Conservation (phyloP, 1,284 basidiomycete genomes). For the Calocybe gambosa region DNA sequence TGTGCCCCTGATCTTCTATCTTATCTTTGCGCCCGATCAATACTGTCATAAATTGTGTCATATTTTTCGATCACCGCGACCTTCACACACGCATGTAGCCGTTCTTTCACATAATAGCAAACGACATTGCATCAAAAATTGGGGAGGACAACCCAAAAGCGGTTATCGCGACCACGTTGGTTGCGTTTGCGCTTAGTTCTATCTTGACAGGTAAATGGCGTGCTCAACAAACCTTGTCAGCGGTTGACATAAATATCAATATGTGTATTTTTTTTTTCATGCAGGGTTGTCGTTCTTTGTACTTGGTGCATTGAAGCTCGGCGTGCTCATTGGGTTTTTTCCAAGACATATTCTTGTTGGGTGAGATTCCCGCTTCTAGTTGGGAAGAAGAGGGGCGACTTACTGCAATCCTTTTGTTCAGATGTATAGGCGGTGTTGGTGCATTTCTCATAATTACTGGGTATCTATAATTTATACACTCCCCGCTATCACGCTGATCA, state of each 20-base stretch:
- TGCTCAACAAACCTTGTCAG: too few relatives aligned
- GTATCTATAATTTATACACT: slow-evolving; percentile 34
- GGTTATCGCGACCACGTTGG: slow-evolving; percentile 87
- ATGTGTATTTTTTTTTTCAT: slow-evolving; percentile 7
- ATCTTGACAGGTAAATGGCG: slow-evolving; percentile 91
- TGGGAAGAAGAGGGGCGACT: neutral
- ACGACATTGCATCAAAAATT: slow-evolving; percentile 68
- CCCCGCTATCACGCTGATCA: neutral
- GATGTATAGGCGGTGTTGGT: slow-evolving; percentile 93
- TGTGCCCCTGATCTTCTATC: neutral
- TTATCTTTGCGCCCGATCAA: neutral
- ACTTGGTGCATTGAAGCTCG: slow-evolving; percentile 81
- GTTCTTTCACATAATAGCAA: slow-evolving; percentile 92
- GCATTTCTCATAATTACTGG: slow-evolving; percentile 89
- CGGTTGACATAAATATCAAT: neutral
- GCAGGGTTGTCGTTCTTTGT: slow-evolving; percentile 78
- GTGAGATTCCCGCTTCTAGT: slow-evolving; percentile 36
- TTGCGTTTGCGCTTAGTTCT: slow-evolving; percentile 84
- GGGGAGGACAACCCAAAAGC: slow-evolving; percentile 66
- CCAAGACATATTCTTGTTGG: slow-evolving; percentile 94
- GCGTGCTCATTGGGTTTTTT: slow-evolving; percentile 91
- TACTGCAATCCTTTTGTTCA: neutral
- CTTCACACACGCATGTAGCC: slow-evolving; percentile 47
- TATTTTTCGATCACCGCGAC: neutral
- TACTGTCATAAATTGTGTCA: neutral